Evolutionary conservation across 805 yeast genomes (phyloP).

Genomic region (Candida suzukii): DNA sequence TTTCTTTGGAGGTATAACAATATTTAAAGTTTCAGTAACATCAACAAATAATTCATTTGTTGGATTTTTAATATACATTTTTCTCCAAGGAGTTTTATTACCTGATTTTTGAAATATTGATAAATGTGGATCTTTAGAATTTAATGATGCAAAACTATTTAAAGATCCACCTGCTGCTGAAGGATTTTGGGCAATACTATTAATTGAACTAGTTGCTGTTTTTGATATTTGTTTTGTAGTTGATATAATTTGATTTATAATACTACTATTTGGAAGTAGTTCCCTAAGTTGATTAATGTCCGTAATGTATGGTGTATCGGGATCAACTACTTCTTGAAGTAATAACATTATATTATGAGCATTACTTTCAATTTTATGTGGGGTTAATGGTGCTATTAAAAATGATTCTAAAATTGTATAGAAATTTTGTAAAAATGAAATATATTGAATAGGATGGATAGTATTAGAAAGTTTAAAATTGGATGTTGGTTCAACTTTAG

Average conservation of each 20-base stretch:
- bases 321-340: slow-evolving; percentile 72
- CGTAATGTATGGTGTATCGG: slow-evolving; percentile 64
- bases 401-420: slow-evolving; percentile 32
- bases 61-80: slow-evolving; percentile 58
- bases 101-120: slow-evolving; percentile 28
- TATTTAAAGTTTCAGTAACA: slow-evolving; percentile 56
- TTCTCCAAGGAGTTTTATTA: slow-evolving; percentile 68
- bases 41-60: slow-evolving; percentile 87
- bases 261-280: slow-evolving; percentile 57
- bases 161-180: slow-evolving; percentile 1
- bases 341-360: slow-evolving; percentile 64
- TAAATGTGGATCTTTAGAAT: neutral
- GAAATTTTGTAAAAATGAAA: slow-evolving; percentile 33
- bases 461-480: slow-evolving; percentile 1
- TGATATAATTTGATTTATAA: slow-evolving; percentile 45
- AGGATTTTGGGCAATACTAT: slow-evolving; percentile 18
- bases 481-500: neutral
- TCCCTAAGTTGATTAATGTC: slow-evolving; percentile 68
- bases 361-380: slow-evolving; percentile 57
- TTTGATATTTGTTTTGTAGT: slow-evolving; percentile 27
- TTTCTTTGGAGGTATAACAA: slow-evolving; percentile 36
- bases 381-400: slow-evolving; percentile 43
- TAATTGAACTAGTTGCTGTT: slow-evolving; percentile 22
- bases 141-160: neutral
- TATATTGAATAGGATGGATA: slow-evolving; percentile 37